Evolutionary conservation across 208 protist genomes (phyloP).

Genomic region (Dictyostelium gargantuum): DNA sequence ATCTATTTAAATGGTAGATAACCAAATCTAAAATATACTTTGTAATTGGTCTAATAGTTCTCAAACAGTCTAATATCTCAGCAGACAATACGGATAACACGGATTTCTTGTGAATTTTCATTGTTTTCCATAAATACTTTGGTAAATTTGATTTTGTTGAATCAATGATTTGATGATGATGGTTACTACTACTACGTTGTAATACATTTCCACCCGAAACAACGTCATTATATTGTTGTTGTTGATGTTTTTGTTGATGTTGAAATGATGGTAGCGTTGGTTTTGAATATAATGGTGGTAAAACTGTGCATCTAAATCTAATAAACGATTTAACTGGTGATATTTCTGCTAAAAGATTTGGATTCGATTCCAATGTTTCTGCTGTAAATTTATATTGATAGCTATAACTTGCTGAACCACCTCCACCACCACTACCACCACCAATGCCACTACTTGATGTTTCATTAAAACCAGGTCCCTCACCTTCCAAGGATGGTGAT

Average conservation of each 20-base stretch:
- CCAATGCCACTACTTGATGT: not conserved
- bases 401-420: not conserved
- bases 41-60: conserved; percentile 25
- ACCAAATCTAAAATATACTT: conserved; percentile 43
- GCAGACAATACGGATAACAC: not conserved
- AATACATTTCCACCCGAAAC: not conserved
- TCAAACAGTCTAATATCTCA: conserved; percentile 34
- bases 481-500: conserved; percentile 10
- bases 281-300: not conserved
- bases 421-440: not conserved
- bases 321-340: not conserved
- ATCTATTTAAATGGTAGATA: conserved; percentile 9
- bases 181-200: not conserved
- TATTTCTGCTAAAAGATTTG: not conserved
- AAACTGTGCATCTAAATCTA: conserved; percentile 4
- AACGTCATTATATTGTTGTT: not conserved
- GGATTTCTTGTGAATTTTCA: not conserved
- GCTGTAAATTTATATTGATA: conserved; percentile 9
- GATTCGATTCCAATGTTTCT: not conserved
- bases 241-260: not conserved
- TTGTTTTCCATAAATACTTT: not conserved
- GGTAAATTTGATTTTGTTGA: conserved; percentile 2
- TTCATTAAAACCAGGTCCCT: not conserved
- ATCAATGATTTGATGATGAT: not conserved
- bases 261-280: not conserved